Conservation (phyloP, 306 rosid species). For the Rosa multiflora region DNA sequence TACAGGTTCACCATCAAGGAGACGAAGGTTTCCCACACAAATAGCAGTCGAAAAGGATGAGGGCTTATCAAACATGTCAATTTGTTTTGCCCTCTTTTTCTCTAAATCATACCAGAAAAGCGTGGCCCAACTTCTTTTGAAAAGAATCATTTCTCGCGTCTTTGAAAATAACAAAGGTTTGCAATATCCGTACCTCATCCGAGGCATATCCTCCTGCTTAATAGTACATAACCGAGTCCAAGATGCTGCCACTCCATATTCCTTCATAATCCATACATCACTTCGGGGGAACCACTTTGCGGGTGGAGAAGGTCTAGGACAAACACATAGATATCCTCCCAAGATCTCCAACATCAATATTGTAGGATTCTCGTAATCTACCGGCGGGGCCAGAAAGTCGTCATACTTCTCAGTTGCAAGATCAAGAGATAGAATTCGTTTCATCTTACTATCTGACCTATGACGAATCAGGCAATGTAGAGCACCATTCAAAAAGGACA, state of each 20-base stretch:
- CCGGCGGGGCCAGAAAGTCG: not conserved
- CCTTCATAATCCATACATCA: not conserved
- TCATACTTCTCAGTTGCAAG: not conserved
- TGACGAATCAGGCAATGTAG: not conserved
- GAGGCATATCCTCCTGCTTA: not conserved
- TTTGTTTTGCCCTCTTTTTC: not conserved
- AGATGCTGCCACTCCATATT: not conserved
- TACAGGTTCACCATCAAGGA: not conserved
- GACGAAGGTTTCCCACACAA: too few relatives aligned
- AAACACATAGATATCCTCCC: not conserved
- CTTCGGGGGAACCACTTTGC: not conserved
- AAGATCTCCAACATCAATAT: not conserved
- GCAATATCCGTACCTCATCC: not conserved
- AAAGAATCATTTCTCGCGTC: not conserved
- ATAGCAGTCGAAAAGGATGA: not conserved
- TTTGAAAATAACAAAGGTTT: not conserved
- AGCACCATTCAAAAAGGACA: not conserved
- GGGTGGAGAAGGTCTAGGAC: too few relatives aligned
- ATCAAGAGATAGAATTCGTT: not conserved
- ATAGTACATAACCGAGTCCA: not conserved
- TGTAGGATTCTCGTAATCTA: not conserved
- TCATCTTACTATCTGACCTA: not conserved
- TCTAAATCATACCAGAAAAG: not conserved
- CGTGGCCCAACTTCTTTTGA: accelerated
- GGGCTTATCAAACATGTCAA: not conserved